Base-by-base conservation (phyloP, 495 filamentous ascomycete species). In the Talaromyces ruber region DNA sequence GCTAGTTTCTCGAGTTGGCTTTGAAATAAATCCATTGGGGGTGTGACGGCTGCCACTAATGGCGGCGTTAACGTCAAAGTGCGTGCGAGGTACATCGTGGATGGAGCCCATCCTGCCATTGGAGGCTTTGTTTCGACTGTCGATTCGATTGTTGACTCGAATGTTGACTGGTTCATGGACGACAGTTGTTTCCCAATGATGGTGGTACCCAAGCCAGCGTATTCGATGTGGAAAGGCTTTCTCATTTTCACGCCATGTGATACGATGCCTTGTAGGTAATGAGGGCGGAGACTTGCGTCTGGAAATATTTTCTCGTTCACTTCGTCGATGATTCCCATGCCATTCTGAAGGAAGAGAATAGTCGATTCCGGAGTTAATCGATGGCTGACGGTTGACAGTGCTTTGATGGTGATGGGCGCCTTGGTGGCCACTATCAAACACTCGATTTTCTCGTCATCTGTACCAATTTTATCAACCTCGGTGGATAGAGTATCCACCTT, bases 1-100 rank as follows among this genome's bases (percentile, higher is more conserved):
- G 86, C 89, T 1, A 97, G 78, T 68, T 96, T 88, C 59, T 93
- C 87, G 8, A 97, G 78, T 70, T 96, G 87, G 32, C 85, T 75
- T 63, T 79, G 74, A 3, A 79, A 39, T 24, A 82, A 54, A 29
- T 69, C 70, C 7, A 77, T 72, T 5, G 80, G 75, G 5, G 73
- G 69, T 39, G 79, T 79, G 1, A 74, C 77, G 11, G 77, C 67
- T 11, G 79, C 79, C 54, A 79, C 77, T 29, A 83, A 71, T 8
- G 74, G 71, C 1, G 81, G 74, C 9, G 79, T 80, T 51, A 80
- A 73, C 25, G 79, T 81, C 62, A 83, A 68, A 14, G 78, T 81
- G 43, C 79, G 79, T 7, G 81, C 64, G 0, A 83, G 65, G 63
- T 82, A 81, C 60, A 77, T 80, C 29, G 73, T 78, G 34, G 74